A percentile compares a stretch with the other conserved stretches of the same genome.
Conservation (phyloP, 352 stramenopile genomes). For the Phytophthora melonis region DNA sequence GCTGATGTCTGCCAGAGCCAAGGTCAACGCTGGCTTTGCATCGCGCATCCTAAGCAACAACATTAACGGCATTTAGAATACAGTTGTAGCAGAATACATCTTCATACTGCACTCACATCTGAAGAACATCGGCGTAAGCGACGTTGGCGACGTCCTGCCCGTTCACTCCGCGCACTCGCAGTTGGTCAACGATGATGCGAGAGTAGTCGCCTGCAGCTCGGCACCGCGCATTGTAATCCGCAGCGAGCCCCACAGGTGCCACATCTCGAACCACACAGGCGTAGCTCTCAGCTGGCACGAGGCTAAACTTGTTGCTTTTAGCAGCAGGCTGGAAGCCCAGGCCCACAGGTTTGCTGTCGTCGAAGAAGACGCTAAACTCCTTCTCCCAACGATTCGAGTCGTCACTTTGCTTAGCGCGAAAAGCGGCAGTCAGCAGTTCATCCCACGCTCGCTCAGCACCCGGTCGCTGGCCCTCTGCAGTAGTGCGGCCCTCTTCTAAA, state of each 20-base stretch:
- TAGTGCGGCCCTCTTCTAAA: slow-evolving; percentile 24
- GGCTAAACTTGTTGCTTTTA: slow-evolving; percentile 21
- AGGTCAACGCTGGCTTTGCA: slow-evolving; percentile 44
- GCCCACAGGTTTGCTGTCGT: slow-evolving; percentile 56
- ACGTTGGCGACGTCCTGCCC: slow-evolving; percentile 45
- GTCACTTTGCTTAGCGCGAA: slow-evolving; percentile 23
- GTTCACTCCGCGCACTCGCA: slow-evolving; percentile 62
- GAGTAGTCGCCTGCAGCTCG: slow-evolving; percentile 53
- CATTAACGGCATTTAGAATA: neutral
- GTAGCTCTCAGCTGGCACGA: slow-evolving; percentile 36
- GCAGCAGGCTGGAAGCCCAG: slow-evolving; percentile 50
- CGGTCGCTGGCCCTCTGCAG: slow-evolving; percentile 7
- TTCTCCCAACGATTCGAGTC: slow-evolving; percentile 50
- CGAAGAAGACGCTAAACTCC: slow-evolving; percentile 70
- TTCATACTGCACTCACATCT: slow-evolving; percentile 36
- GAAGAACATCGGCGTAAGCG: slow-evolving; percentile 56
- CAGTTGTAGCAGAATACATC: neutral
- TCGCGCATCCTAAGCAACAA: slow-evolving; percentile 51
- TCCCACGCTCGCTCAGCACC: slow-evolving; percentile 34
- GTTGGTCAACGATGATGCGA: slow-evolving; percentile 48
- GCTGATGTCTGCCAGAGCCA: slow-evolving; percentile 55
- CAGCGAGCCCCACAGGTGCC: slow-evolving; percentile 43
- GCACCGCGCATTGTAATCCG: slow-evolving; percentile 67
- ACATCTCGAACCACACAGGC: slow-evolving; percentile 57
- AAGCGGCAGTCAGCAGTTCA: slow-evolving; percentile 35